Conservation (phyloP, 1,284 basidiomycete genomes). For the Rhizoctonia solani region DNA sequence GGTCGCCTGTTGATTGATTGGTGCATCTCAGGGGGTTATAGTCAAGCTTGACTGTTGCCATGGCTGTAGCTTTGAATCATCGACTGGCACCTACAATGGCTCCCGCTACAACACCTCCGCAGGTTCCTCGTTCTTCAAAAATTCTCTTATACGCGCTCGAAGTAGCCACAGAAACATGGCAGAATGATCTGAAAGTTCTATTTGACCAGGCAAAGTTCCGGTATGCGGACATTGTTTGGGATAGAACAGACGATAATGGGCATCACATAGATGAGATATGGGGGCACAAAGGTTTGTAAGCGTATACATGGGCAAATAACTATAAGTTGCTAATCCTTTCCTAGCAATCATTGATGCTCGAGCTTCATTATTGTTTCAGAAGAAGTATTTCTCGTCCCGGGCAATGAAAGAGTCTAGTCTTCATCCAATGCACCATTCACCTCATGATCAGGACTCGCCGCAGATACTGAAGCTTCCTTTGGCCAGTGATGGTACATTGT, state of each 20-base stretch:
- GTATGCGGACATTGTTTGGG: conserved; percentile 95
- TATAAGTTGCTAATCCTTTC: conserved; percentile 9
- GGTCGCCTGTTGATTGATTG: no score
- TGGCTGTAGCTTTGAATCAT: no score
- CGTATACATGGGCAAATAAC: background rate
- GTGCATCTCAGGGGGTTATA: no score
- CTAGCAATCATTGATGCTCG: conserved; percentile 91
- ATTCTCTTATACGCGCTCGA: conserved; percentile 65
- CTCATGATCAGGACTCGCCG: conserved; percentile 51
- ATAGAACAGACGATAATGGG: no score
- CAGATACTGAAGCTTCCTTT: conserved; percentile 53
- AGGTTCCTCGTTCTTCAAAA: no score
- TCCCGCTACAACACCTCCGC: no score
- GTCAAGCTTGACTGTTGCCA: no score
- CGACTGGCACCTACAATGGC: no score
- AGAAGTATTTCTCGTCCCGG: conserved; percentile 75
- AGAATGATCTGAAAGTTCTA: conserved; percentile 71
- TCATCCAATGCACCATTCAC: conserved; percentile 57
- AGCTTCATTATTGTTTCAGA: conserved; percentile 84
- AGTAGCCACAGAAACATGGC: conserved; percentile 70
- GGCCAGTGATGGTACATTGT: conserved; percentile 47
- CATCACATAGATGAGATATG: conserved; percentile 68
- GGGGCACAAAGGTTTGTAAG: conserved; percentile 83
- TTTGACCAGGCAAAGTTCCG: conserved; percentile 80
- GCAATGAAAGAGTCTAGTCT: conserved; percentile 55